phyloP scores from a whole-genome alignment of 23 red algal genomes.

The Gracilaria domingensis region DNA sequence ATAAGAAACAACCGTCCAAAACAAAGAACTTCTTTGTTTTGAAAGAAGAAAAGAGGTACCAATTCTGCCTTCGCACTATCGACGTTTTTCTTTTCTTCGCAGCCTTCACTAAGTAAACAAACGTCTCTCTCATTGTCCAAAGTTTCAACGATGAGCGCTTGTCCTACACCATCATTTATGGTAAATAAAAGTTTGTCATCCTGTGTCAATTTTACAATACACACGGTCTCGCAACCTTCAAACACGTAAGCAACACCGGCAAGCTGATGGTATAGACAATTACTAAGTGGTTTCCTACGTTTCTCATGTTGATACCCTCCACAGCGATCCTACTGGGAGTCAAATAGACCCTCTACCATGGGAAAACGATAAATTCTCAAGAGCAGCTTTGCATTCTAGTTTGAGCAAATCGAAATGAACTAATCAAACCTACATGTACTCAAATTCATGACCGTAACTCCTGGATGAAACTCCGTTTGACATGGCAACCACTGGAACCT shows the following conservation, averaged over 20 bases:
- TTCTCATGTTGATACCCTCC: neutral
- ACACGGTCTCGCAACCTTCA: neutral
- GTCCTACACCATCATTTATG: no score
- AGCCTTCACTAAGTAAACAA: no score
- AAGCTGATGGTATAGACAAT: constrained; percentile 11
- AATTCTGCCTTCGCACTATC: no score
- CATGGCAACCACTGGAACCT: constrained; percentile 49
- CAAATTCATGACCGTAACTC: constrained; percentile 48
- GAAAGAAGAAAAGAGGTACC: no score
- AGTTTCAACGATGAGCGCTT: no score
- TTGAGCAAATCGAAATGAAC: neutral
- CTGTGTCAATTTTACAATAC: neutral
- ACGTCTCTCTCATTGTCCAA: no score
- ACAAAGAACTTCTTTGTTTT: no score
- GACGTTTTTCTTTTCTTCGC: no score
- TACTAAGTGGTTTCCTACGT: neutral
- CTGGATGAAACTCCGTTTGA: constrained; percentile 4
- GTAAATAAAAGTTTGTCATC: neutral
- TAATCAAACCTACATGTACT: constrained; percentile 55
- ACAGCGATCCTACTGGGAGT: neutral
- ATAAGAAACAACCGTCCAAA: no score
- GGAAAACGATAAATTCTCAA: neutral
- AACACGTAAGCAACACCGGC: neutral
- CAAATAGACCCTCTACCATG: neutral
- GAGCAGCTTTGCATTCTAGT: neutral